phyloP scores from a whole-genome alignment of 495 filamentous ascomycete species.

The Penicillium waksmanii region DNA sequence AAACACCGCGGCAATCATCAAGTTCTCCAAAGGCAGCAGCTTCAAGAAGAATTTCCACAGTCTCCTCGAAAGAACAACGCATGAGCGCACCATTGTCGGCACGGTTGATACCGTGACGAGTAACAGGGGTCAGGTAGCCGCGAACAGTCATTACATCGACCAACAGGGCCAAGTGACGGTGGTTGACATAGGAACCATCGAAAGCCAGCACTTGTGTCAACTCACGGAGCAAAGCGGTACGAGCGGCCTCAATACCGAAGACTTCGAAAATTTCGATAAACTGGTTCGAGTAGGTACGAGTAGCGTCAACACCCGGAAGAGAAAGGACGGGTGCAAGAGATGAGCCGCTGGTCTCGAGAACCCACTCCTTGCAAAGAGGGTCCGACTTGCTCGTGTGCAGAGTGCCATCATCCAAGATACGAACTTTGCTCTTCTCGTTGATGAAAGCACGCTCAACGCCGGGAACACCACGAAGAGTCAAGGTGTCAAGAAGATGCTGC shows the following conservation, averaged over 20 bases:
- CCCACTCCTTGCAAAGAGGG: constrained; percentile 83
- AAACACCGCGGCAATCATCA: constrained; percentile 96
- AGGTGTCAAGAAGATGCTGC: constrained; percentile 83
- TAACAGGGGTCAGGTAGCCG: constrained; percentile 91
- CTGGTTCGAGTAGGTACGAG: constrained; percentile 91
- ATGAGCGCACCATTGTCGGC: constrained; percentile 97
- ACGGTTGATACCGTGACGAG: constrained; percentile 97
- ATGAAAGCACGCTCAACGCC: constrained; percentile 92
- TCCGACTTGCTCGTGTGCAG: constrained; percentile 71
- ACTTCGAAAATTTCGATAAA: constrained; percentile 91
- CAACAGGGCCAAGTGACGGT: constrained; percentile 93
- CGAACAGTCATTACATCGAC: constrained; percentile 98
- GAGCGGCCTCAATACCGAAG: constrained; percentile 94
- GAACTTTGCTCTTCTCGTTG: constrained; percentile 72
- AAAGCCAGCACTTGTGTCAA: constrained; percentile 90
- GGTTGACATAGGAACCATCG: constrained; percentile 98
- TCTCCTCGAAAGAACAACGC: constrained; percentile 99
- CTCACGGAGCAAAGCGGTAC: constrained; percentile 82
- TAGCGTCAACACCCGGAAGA: constrained; percentile 86
- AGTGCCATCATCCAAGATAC: constrained; percentile 65
- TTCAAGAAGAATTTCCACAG: constrained; percentile 95
- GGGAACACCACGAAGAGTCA: constrained; percentile 86
- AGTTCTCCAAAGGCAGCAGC: constrained; percentile 92
- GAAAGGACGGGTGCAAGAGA: constrained; percentile 79
- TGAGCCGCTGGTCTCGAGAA: constrained; percentile 90